Evolutionary conservation across 1,284 basidiomycete species (phyloP).

Genomic region (Fomitiporia mediterranea): DNA sequence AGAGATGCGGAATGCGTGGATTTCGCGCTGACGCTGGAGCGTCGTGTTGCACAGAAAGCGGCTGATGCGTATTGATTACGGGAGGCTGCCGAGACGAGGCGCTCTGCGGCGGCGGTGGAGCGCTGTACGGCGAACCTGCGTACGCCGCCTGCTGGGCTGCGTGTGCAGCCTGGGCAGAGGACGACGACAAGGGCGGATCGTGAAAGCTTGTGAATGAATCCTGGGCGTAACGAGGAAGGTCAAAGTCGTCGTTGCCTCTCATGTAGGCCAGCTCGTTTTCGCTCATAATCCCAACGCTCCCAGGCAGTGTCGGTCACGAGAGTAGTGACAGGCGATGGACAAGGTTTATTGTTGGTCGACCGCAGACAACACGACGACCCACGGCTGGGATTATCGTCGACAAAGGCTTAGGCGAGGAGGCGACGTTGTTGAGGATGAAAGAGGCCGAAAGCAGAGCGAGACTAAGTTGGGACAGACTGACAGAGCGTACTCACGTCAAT

Average conservation of each 20-base stretch:
- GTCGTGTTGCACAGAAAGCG: constrained; percentile 31
- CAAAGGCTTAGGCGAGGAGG: not conserved
- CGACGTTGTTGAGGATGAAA: not conserved
- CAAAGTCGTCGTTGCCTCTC: constrained; percentile 52
- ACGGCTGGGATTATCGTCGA: no score
- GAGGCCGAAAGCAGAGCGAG: not conserved
- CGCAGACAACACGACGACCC: no score
- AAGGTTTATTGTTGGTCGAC: not conserved
- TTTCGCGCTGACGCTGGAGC: constrained; percentile 42
- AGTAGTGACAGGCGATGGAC: not conserved
- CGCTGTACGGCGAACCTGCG: constrained; percentile 40
- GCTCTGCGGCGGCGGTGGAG: constrained; percentile 39
- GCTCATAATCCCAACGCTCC: constrained; percentile 6
- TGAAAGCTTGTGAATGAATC: constrained; percentile 38
- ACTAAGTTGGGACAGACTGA: not conserved
- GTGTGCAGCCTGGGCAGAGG: constrained; percentile 44
- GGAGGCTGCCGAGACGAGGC: constrained; percentile 24
- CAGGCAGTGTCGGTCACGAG: not conserved
- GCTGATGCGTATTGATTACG: constrained; percentile 30
- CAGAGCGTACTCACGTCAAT: not conserved
- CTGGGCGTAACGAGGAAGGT: constrained; percentile 78
- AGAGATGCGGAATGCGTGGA: constrained; percentile 57
- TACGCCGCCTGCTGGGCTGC: constrained; percentile 53
- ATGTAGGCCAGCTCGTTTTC: constrained; percentile 45
- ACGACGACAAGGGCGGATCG: constrained; percentile 61